These are phyloP conservation scores for Dissophora globulifera DNA, from an alignment of 192 early-diverging fungal species.

Conservation along the genomic window DNA sequence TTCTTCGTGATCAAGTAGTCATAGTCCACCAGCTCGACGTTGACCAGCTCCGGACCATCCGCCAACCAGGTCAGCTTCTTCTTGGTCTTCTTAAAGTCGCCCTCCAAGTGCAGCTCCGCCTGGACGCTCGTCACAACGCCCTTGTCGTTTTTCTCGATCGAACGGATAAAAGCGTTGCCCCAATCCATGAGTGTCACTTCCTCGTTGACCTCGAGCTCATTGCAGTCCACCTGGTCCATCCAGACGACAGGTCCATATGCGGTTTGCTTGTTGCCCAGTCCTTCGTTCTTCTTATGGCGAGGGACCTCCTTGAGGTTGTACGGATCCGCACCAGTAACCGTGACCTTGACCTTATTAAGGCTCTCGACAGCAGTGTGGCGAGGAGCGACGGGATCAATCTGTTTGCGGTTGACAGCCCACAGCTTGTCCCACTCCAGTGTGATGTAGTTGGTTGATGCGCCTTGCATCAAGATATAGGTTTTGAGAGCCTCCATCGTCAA, in stretches of 20 bases:
- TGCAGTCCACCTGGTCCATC: constrained; percentile 90
- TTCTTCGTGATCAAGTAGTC: constrained; percentile 99
- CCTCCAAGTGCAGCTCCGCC: constrained; percentile 85
- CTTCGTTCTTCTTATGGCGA: constrained; percentile 97
- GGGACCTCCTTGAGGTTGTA: constrained; percentile 73
- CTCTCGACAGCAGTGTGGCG: constrained; percentile 85
- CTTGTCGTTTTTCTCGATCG: constrained; percentile 69
- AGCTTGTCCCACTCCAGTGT: constrained; percentile 99
- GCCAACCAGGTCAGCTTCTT: constrained; percentile 99
- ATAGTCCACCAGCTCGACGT: constrained; percentile 85
- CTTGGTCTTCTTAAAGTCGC: constrained; percentile 98
- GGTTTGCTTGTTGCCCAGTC: constrained; percentile 88
- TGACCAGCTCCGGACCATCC: constrained; percentile 68
- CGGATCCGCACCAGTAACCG: constrained; percentile 67
- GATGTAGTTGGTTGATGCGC: constrained; percentile 94
- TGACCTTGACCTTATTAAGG: constrained; percentile 75
- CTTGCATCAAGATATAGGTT: constrained; percentile 97
- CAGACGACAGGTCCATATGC: constrained; percentile 80
- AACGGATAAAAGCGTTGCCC: constrained; percentile 94
- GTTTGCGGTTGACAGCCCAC: constrained; percentile 96
- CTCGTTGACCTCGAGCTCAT: constrained; percentile 81
- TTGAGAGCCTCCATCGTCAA: constrained; percentile 98
- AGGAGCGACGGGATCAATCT: constrained; percentile 95
- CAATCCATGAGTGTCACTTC: constrained; percentile 99
- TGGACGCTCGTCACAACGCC: constrained; percentile 69